Conservation (phyloP, 257 asterid genomes). For the Solanum lignicaule region DNA sequence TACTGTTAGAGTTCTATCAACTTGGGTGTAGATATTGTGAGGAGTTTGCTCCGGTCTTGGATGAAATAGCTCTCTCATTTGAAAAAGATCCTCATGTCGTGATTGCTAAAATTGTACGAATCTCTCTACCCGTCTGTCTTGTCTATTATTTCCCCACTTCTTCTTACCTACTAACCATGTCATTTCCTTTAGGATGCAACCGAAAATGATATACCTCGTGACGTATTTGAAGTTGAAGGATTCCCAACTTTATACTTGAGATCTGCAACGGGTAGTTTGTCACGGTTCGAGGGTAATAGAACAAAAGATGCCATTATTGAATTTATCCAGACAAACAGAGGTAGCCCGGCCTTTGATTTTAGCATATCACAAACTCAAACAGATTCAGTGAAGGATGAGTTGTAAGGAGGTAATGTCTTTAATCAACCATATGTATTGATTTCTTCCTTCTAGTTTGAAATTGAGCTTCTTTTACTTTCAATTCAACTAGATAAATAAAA, state of each 20-base stretch:
- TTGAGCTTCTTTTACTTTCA: neutral
- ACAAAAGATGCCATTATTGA: slow-evolving; percentile 61
- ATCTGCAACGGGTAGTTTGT: slow-evolving; percentile 46
- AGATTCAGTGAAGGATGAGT: slow-evolving; percentile 50
- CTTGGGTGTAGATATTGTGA: slow-evolving; percentile 91
- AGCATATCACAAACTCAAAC: slow-evolving; percentile 12
- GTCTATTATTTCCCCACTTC: neutral
- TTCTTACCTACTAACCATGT: neutral
- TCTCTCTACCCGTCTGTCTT: neutral
- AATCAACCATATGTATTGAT: neutral
- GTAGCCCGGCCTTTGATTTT: slow-evolving; percentile 22
- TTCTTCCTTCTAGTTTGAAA: neutral
- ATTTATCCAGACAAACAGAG: slow-evolving; percentile 41
- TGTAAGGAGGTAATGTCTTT: slow-evolving; percentile 26
- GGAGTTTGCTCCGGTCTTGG: slow-evolving; percentile 72
- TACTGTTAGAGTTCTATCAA: slow-evolving; percentile 65
- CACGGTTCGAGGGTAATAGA: slow-evolving; percentile 44
- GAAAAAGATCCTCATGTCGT: slow-evolving; percentile 43
- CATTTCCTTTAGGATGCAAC: slow-evolving; percentile 46
- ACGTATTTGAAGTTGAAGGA: slow-evolving; percentile 50
- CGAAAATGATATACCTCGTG: slow-evolving; percentile 59
- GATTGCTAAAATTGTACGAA: slow-evolving; percentile 59
- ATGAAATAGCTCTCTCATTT: slow-evolving; percentile 67
- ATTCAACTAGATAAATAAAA: neutral
- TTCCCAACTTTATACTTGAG: slow-evolving; percentile 71